Base-by-base conservation (phyloP, 148 eudicot genomes). In the Spergularia bocconei region DNA sequence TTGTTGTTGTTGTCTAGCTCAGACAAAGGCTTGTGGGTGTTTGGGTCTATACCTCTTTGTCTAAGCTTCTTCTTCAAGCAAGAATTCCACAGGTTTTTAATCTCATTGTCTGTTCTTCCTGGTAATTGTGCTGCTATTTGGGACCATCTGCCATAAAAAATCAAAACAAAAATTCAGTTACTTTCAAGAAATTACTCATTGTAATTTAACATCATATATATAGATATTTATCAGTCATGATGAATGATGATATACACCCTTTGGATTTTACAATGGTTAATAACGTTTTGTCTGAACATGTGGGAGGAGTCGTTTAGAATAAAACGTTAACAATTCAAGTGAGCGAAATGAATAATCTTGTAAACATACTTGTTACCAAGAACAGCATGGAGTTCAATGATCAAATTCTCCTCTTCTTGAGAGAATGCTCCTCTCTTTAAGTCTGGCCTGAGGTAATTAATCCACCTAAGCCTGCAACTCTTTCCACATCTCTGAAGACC, bases 401-500 rank as follows among this genome's bases (percentile, higher is more conserved):
- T 93, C 83, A 91, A 78, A 68, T 81, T 85, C 86, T 93, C 98
- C 82, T 93, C 98, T 51, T 91, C 91, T 65, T 54, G 87, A 8
- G 98, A 93, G 54, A 93, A 93, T 79, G 98, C 87, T 9, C 98
- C 98, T 78, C 97, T 89, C 63, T 93, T 93, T 78, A 93, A 85
- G 77, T 93, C 98, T 44, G 98, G 98, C 80, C 97, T 88, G 50
- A 93, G 76, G 70, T 93, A 93, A 79, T 93, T 93, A 68, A 93
- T 93, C 98, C 98, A 93, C 78, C 98, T 85, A 51, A 93, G 71
- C 56, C 98, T 90, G 81, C 98, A 93, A 78, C 98, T 93, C 77
- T 93, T 93, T 25, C 98, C 98, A 80, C 98, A 93, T 78, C 98
- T 88, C 73, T 93, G 97, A 69, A 93, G 85, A 58, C 98, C 98